These are phyloP conservation scores for Pyricularia grisea DNA, from an alignment of 2,329 filamentous ascomycete genomes.

Conservation along the genomic window DNA sequence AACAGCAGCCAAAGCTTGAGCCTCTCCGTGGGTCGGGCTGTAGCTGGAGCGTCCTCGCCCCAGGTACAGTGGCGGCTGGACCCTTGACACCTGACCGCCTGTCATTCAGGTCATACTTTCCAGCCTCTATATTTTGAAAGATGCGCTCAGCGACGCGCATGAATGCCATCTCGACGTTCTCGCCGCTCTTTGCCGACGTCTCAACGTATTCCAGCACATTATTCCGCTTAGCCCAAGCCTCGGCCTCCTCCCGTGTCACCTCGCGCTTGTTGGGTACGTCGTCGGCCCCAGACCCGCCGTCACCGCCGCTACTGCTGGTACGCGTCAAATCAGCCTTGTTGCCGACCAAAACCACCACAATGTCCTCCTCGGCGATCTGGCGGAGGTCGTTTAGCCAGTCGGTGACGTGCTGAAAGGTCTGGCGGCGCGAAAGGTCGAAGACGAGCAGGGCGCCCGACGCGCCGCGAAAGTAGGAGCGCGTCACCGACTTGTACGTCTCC, in stretches of 20 bases:
- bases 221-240: conserved; percentile 74
- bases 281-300: conserved; percentile 15
- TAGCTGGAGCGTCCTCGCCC: not conserved
- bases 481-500: conserved; percentile 96
- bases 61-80: conserved; percentile 29
- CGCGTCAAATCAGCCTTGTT: conserved; percentile 81
- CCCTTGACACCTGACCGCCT: conserved; percentile 85
- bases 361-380: conserved; percentile 91
- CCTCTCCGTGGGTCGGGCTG: not conserved
- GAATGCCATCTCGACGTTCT: conserved; percentile 89
- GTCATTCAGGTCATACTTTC: conserved; percentile 90
- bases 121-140: conserved; percentile 92
- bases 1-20: not conserved
- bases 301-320: conserved; percentile 19
- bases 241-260: conserved; percentile 73
- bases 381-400: conserved; percentile 91
- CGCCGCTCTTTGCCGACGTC: conserved; percentile 90
- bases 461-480: conserved; percentile 85
- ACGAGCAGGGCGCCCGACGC: conserved; percentile 66
- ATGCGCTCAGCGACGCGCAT: conserved; percentile 90
- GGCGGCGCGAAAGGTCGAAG: conserved; percentile 82
- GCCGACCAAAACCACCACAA: conserved; percentile 87
- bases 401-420: conserved; percentile 80
- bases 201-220: conserved; percentile 83
- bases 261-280: conserved; percentile 61